These are phyloP conservation scores for Lactarius hengduanensis DNA, from an alignment of 768 basidiomycete genomes.

Conservation along the genomic window DNA sequence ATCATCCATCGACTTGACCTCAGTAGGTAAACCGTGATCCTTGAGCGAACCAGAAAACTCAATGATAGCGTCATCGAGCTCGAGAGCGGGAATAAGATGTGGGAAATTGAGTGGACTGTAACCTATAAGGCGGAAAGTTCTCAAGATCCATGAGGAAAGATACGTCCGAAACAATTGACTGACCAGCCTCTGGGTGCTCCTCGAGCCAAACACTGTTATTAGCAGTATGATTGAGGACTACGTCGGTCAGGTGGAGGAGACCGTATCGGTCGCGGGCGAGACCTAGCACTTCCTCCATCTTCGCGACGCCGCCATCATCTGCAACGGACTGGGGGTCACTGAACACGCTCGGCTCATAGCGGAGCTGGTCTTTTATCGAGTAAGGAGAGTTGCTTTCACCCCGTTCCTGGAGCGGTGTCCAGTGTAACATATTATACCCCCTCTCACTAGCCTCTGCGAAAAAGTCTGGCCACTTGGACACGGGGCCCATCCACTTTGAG, in stretches of 20 bases:
- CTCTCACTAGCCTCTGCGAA: conserved; percentile 82
- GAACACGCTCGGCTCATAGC: conserved; percentile 79
- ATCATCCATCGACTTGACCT: conserved; percentile 63
- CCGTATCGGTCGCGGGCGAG: conserved; percentile 84
- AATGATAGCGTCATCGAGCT: conserved; percentile 84
- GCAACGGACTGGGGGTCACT: conserved; percentile 36
- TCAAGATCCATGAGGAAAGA: not conserved
- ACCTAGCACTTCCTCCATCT: conserved; percentile 63
- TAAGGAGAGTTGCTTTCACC: conserved; percentile 92
- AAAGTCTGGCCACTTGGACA: conserved; percentile 72
- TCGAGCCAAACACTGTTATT: conserved; percentile 90
- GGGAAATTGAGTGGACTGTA: conserved; percentile 90
- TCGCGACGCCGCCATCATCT: conserved; percentile 51
- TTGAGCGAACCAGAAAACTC: conserved; percentile 70
- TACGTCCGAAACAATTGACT: conserved; percentile 30
- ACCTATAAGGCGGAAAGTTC: conserved; percentile 45
- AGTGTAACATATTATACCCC: conserved; percentile 99
- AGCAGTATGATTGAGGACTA: conserved; percentile 97
- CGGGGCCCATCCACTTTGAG: conserved; percentile 97
- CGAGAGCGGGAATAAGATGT: conserved; percentile 88
- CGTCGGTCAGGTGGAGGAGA: conserved; percentile 86
- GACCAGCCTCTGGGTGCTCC: conserved; percentile 95
- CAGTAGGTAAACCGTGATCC: conserved; percentile 68
- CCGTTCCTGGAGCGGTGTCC: conserved; percentile 90
- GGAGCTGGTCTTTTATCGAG: conserved; percentile 84